phyloP scores from a whole-genome alignment of 2,329 filamentous ascomycete species.

The Daldinia sp. region DNA sequence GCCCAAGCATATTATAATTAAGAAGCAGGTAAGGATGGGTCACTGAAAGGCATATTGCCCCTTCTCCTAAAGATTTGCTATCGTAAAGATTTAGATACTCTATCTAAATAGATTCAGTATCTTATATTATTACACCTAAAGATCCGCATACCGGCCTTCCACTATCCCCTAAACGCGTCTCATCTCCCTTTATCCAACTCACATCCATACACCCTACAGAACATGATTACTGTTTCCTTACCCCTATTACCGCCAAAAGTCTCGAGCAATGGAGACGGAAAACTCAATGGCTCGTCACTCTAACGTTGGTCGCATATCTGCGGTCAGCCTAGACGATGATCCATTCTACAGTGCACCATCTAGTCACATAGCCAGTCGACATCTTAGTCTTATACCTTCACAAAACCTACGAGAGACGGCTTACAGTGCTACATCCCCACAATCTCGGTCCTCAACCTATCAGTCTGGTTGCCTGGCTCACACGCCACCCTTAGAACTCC shows the following conservation, averaged over 20 bases:
- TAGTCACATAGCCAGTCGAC: slow-evolving; percentile 42
- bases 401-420: slow-evolving; percentile 26
- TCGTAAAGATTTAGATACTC: not conserved
- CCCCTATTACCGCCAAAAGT: slow-evolving; percentile 1
- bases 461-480: not conserved
- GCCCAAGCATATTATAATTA: not conserved
- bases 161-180: not conserved
- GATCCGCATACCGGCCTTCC: slow-evolving; percentile 3
- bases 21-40: slow-evolving; percentile 1
- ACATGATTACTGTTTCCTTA: slow-evolving; percentile 19
- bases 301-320: slow-evolving; percentile 23
- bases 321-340: slow-evolving; percentile 43
- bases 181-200: slow-evolving; percentile 6
- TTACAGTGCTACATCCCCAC: not conserved
- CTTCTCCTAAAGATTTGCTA: slow-evolving; percentile 3
- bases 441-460: not conserved
- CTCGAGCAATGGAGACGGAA: slow-evolving; percentile 13
- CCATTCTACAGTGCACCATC: slow-evolving; percentile 47
- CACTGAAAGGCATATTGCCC: not conserved
- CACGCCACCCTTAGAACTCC: slow-evolving; percentile 32
- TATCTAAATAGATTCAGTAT: not conserved
- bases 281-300: slow-evolving; percentile 25
- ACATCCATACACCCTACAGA: slow-evolving; percentile 29
- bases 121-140: not conserved
- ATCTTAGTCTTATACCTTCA: slow-evolving; percentile 38